Evolutionary conservation across 1,284 basidiomycete species (phyloP), one percentile per base, ranked within the genome.

Genomic region (Anthracocystis panici-leucophaei): DNA sequence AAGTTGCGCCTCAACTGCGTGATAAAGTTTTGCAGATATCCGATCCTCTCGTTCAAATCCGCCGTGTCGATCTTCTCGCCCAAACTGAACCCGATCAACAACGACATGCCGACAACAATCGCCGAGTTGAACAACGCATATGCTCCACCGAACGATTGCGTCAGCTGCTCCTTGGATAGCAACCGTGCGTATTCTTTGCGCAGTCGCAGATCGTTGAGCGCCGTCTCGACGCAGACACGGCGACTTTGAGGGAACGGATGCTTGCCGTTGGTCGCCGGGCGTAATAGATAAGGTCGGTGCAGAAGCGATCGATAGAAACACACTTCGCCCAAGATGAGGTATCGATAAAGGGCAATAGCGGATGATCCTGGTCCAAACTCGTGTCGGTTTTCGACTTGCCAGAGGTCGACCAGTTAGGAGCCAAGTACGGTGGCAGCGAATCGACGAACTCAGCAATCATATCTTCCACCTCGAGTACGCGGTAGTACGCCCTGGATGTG

Each of bases 51-150:
- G 52, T 67, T 69, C 23, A 77, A 48, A 53, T 75, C 75, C 0
- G 40, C 46, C 11, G 64, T 41, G 29, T 71, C 67, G 60, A 74
- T 71, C 9, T 57, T 40, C 51, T 75, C 71, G 21, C 73, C 75
- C 23, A 75, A 25, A 20, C 54, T 70, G 51, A 77, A 75, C 1
- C 62, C 65, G 45, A 75, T 75, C 18, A 75, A 53, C 14, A 75
- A 40, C 21, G 75, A 77, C 63, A 75, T 72, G 27, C 72, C 73
- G 1, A 77, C 71, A 5, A 75, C 72, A 25, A 75, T 77, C 45
- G 75, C 67, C 27, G 75, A 77, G 49, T 74, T 77, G 71, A 75
- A 77, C 23, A 72, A 51, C 5, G 74, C 74, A 21, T 76, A 76
- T 3, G 74, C 74, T 1, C 74, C 74, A n/a, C 74, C 74, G 35